Percentiles rank a stretch among this genome's conserved stretches.
Evolutionary conservation across 257 asterid species (phyloP).

Genomic region (Eustoma russellianum): DNA sequence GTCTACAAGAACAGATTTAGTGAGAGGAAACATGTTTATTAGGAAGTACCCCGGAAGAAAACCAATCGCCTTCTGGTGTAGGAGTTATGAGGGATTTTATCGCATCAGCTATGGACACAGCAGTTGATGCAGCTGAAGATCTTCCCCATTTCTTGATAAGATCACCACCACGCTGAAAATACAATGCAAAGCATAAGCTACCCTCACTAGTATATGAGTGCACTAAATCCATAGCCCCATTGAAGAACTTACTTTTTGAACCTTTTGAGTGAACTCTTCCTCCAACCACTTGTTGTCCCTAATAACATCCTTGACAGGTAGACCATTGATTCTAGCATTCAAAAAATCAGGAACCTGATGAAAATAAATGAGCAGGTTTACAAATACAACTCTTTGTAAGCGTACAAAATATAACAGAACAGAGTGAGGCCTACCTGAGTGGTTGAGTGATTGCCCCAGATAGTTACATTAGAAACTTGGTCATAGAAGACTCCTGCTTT

Average conservation of each 20-base stretch:
- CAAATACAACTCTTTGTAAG: background rate
- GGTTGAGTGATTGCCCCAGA: slow-evolving; percentile 99
- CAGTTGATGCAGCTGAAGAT: slow-evolving; percentile 98
- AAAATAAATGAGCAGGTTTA: background rate
- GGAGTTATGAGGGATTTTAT: slow-evolving; percentile 88
- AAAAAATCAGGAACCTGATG: slow-evolving; percentile 88
- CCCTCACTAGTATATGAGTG: no score
- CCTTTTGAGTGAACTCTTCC: slow-evolving; percentile 80
- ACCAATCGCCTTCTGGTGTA: slow-evolving; percentile 95
- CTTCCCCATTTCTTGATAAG: slow-evolving; percentile 98
- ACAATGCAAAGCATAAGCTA: slow-evolving; percentile 3
- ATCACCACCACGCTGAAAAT: slow-evolving; percentile 85
- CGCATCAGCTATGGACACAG: slow-evolving; percentile 82
- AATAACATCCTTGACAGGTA: slow-evolving; percentile 77
- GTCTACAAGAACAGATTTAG: no score
- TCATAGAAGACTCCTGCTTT: slow-evolving; percentile 98
- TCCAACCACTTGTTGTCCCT: slow-evolving; percentile 83
- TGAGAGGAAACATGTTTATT: no score
- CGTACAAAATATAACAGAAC: background rate
- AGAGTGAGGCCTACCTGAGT: slow-evolving; percentile 58
- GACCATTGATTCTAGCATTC: slow-evolving; percentile 74
- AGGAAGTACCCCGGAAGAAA: slow-evolving; percentile 67
- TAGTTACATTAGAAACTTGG: slow-evolving; percentile 81
- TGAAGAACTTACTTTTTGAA: slow-evolving; percentile 57
- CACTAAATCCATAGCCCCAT: no score